Percentiles rank a stretch among this genome's conserved stretches.
phyloP scores from a whole-genome alignment of 345 rosid genomes.

The Combretum micranthum region DNA sequence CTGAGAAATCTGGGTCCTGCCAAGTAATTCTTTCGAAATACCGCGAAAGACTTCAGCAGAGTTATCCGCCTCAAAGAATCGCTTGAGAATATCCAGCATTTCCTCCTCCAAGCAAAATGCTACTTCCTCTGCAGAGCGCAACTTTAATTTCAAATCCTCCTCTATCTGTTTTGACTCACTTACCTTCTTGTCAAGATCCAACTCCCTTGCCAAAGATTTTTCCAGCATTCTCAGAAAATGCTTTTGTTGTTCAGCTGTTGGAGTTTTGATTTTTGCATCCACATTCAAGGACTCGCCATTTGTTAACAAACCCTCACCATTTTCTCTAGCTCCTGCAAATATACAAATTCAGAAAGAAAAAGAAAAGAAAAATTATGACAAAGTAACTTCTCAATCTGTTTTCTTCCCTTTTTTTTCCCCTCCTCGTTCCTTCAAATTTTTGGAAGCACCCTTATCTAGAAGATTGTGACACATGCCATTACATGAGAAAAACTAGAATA shows the following conservation, averaged over 20 bases:
- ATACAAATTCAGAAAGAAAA: not conserved
- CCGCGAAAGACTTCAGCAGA: conserved; percentile 62
- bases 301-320: conserved; percentile 17
- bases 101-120: conserved; percentile 61
- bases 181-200: conserved; percentile 81
- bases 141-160: conserved; percentile 42
- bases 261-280: conserved; percentile 51
- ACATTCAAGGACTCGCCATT: conserved; percentile 32
- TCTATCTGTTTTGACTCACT: conserved; percentile 56
- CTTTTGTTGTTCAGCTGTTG: conserved; percentile 78
- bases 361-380: no score
- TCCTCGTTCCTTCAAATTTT: no score
- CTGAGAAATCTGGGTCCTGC: conserved; percentile 54
- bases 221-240: conserved; percentile 83
- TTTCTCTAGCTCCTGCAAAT: conserved; percentile 42
- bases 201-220: conserved; percentile 88
- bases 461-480: no score
- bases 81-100: conserved; percentile 38
- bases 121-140: conserved; percentile 52
- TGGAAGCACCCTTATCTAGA: no score
- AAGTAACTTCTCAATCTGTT: no score
- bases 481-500: conserved; percentile 5
- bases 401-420: no score
- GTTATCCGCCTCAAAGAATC: conserved; percentile 66
- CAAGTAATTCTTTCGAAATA: conserved; percentile 59